Base-by-base conservation (phyloP, 768 basidiomycete genomes). In the Coprinopsis strossmayeri region DNA sequence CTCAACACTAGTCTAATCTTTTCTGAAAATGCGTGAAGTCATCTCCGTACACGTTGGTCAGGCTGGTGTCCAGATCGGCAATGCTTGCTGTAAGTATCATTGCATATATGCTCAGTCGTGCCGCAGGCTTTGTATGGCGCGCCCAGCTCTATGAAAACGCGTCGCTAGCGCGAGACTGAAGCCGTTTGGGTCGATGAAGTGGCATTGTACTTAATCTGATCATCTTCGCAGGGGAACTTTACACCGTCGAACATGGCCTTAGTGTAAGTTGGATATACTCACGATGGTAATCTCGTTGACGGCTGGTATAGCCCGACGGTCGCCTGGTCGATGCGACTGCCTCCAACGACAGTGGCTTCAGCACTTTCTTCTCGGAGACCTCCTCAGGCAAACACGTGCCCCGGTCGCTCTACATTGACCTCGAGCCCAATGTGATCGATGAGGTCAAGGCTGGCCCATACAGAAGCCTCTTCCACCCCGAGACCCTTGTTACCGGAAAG, bases 21-120 rank as follows among this genome's bases (percentile, higher is more conserved):
- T 55, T 58, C 53, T 55, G 34, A 62, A 61, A 68, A 89, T 90
- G 87, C 84, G 87, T 69, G 87, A 90, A 84, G 91, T 96, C 64
- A 94, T 96, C 70, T 94, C 91, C 64, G 72, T 96, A 57, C 91
- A 96, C 64, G 91, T 96, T 61, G 94, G 94, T 56, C 95, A 99
- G 76, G 95, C 95, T 66, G 92, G 92, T 76, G 83, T 91, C 51
- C 87, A 91, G 67, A 90, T 90, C 55, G 87, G 87, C 59, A 97
- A 96, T 70, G 92, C 95, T 57, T 98, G 92, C 76, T 95, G 94
- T 90, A 64, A 72, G 87, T 76, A 49, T 56, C 53, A 34, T 43
- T 57, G 53, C 54, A 48, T 24, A 49, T 51, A 25, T 40, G 30
- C 41, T 49, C 25, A 39, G 18, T 45, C 41, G 43, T 55, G 50